Base-by-base conservation (phyloP, 768 basidiomycete genomes). In the Lentinula edodes region DNA sequence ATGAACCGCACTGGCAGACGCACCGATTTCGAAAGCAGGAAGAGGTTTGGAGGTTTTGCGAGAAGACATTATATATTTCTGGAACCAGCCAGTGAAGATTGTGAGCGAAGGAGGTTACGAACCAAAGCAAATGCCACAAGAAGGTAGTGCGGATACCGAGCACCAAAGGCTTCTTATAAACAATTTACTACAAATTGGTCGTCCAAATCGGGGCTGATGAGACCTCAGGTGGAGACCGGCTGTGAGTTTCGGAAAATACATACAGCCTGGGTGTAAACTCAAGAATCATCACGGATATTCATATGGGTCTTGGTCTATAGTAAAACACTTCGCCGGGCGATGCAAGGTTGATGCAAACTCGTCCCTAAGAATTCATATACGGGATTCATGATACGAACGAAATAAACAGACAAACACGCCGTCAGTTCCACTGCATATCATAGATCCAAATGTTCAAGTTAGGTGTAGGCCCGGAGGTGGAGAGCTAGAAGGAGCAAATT, bases 11-110 rank as follows among this genome's bases (percentile, higher is more conserved):
- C 28, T 28, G 28, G 28, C 32, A 23, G 39, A 67, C 74, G 60
- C 63, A 89, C 89, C 87, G 62, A 86, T 81, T 69, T 89, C 84
- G 68, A 90, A 90, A 73, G 84, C 86, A 67, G 89, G 87, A 62
- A 89, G 79, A 66, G 83, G 81, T 76, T 88, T 89, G 61, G 76
- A 72, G 63, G 70, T 73, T 78, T 84, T 89, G 57, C 80, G 79
- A 64, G 80, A 80, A 67, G 83, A 83, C 82, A 84, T 82, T 72
- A 66, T 69, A 58, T 64, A 69, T 75, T 78, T 75, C 78, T 79
- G 78, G 79, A 73, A 75, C 78, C 78, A 79, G 78, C 76, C 76
- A 75, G 78, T 77, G 77, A 67, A 69, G 64, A n/a, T 20, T 38
- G 35, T 59, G 10, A 4, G 38, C n/a, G 52, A 35, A 8, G 52